Conservation (phyloP, 2,329 filamentous ascomycete genomes). For the Nigrospora oryzae region DNA sequence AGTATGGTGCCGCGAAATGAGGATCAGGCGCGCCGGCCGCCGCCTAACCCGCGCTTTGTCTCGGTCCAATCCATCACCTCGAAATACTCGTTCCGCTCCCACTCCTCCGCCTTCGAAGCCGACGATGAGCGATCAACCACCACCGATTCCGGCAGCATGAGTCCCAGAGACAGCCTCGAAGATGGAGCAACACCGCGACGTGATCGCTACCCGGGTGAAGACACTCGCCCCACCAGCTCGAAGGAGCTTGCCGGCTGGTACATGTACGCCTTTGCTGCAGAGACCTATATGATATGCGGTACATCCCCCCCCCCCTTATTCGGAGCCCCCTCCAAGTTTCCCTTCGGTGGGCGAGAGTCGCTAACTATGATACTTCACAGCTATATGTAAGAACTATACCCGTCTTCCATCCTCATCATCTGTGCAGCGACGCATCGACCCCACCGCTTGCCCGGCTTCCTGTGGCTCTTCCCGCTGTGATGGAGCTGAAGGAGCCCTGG, state of each 20-base stretch:
- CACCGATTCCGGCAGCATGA: conserved; percentile 27
- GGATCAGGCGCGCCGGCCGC: conserved; percentile 19
- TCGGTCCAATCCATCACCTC: conserved; percentile 42
- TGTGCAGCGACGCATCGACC: no score
- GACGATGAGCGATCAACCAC: conserved; percentile 58
- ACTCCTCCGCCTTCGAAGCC: conserved; percentile 57
- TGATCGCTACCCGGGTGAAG: conserved; percentile 69
- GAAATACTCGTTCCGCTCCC: conserved; percentile 49
- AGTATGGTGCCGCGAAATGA: conserved; percentile 28
- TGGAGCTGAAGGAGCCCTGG: no score
- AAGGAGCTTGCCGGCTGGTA: conserved; percentile 94
- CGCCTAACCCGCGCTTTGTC: conserved; percentile 35
- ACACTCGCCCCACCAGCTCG: conserved; percentile 76
- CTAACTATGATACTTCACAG: no score
- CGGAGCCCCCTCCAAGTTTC: no score
- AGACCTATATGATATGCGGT: conserved; percentile 96
- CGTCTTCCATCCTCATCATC: no score
- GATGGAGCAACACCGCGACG: conserved; percentile 23
- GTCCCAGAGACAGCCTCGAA: conserved; percentile 25
- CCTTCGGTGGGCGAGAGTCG: no score
- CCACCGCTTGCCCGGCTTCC: no score
- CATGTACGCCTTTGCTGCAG: conserved; percentile 89
- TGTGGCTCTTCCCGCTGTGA: no score
- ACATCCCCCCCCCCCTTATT: conserved; percentile 6
- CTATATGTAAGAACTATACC: no score